Conservation (phyloP, 169 alveolate genomes). For the Plasmodium berghei region DNA sequence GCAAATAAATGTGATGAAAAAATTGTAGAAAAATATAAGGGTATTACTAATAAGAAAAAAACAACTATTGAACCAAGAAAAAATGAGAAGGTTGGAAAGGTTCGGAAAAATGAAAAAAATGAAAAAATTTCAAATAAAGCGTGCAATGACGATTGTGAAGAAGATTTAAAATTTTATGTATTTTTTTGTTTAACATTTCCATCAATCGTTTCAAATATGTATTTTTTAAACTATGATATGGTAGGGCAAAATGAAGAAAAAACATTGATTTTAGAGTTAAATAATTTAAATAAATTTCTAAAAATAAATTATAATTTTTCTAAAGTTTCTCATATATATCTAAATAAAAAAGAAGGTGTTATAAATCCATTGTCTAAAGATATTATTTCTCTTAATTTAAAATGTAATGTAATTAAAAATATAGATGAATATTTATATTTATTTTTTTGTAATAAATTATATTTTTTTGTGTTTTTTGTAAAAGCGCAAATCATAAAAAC, state of each 20-base stretch:
- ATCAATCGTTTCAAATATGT: slow-evolving; percentile 15
- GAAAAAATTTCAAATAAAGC: neutral
- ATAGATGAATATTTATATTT: slow-evolving; percentile 43
- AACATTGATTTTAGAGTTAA: slow-evolving; percentile 43
- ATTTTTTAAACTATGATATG: slow-evolving; percentile 27
- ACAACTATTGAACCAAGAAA: neutral
- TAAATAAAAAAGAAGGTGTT: slow-evolving; percentile 43
- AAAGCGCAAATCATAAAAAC: slow-evolving; percentile 8
- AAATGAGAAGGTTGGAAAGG: neutral
- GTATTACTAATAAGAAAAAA: neutral
- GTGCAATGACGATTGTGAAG: neutral
- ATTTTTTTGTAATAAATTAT: slow-evolving; percentile 56
- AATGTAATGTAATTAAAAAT: slow-evolving; percentile 31
- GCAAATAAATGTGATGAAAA: neutral
- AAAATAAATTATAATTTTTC: slow-evolving; percentile 41
- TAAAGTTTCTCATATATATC: slow-evolving; percentile 29
- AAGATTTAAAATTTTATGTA: slow-evolving; percentile 25
- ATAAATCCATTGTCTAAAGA: slow-evolving; percentile 18
- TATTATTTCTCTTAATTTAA: slow-evolving; percentile 18
- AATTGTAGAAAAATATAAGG: neutral
- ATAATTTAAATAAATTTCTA: slow-evolving; percentile 35
- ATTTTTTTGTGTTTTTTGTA: slow-evolving; percentile 36
- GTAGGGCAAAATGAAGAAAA: slow-evolving; percentile 42
- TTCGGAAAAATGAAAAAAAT: neutral
- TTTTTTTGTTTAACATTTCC: slow-evolving; percentile 56